Percentiles rank a stretch among this genome's conserved stretches.
These are phyloP conservation scores for Wickerhamiella hasegawae DNA, from an alignment of 805 yeast genomes.

Conservation along the genomic window DNA sequence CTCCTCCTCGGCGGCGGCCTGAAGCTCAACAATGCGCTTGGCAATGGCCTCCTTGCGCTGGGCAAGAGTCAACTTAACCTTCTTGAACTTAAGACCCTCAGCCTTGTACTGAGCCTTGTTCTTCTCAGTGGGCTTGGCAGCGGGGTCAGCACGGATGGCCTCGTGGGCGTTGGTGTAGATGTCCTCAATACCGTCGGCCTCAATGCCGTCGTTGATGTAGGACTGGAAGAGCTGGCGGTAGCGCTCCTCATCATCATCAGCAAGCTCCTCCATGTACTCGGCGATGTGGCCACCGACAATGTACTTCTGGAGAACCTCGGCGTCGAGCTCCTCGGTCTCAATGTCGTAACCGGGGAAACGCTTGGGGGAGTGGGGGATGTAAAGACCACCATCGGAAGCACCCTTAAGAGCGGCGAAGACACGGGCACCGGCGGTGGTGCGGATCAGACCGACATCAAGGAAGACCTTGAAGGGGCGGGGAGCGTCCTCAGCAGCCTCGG, in stretches of 20 bases:
- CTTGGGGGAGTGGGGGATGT: constrained; percentile 98
- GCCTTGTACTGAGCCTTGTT: constrained; percentile 98
- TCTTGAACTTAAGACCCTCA: constrained; percentile 84
- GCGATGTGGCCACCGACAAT: constrained; percentile 99
- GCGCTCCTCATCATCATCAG: constrained; percentile 99
- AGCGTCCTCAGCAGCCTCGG: constrained; percentile 98
- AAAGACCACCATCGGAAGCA: constrained; percentile 99
- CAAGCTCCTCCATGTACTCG: constrained; percentile 99
- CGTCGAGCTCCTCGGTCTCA: constrained; percentile 95
- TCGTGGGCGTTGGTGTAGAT: constrained; percentile 89
- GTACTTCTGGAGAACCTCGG: constrained; percentile 95
- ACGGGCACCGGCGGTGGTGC: constrained; percentile 99
- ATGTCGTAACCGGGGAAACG: constrained; percentile 99
- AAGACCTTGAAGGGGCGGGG: constrained; percentile 99
- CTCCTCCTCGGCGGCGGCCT: constrained; percentile 7
- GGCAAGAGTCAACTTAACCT: constrained; percentile 73
- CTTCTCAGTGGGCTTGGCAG: constrained; percentile 77
- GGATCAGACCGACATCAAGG: constrained; percentile 98
- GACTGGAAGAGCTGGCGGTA: constrained; percentile 91
- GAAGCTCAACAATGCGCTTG: constrained; percentile 79
- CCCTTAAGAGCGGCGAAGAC: constrained; percentile 99
- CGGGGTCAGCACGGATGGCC: constrained; percentile 91
- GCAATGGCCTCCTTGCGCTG: constrained; percentile 82
- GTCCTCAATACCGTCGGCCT: constrained; percentile 94
- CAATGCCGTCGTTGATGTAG: constrained; percentile 92